phyloP scores from a whole-genome alignment of 768 basidiomycete genomes.

The Suillus brevipes region DNA sequence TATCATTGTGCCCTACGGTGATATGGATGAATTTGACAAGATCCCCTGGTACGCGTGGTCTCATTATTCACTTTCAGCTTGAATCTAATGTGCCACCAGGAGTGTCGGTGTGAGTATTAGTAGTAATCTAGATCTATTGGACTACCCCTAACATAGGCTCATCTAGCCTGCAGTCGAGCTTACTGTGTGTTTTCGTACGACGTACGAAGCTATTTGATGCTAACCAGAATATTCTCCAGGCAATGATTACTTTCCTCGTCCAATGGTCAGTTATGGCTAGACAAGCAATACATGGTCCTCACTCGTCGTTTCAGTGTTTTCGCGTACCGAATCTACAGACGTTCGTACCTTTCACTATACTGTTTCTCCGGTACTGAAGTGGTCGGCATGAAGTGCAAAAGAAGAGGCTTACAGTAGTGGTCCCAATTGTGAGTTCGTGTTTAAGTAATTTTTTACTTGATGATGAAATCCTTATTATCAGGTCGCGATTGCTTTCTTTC shows the following conservation, averaged over 20 bases:
- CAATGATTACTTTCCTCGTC: constrained; percentile 24
- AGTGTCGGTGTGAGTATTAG: constrained; percentile 24
- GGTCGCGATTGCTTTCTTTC: constrained; percentile 18
- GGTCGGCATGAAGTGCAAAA: constrained; percentile 13
- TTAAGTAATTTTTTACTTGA: not conserved
- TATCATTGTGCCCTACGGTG: constrained; percentile 18
- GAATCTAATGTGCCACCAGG: constrained; percentile 12
- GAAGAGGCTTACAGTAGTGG: constrained; percentile 12
- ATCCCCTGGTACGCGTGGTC: constrained; percentile 24
- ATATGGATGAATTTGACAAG: constrained; percentile 7
- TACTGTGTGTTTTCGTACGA: constrained; percentile 16
- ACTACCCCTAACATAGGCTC: not conserved
- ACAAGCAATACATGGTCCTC: not conserved
- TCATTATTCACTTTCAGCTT: not conserved
- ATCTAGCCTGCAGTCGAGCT: constrained; percentile 21
- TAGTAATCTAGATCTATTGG: not conserved
- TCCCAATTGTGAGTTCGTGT: constrained; percentile 14
- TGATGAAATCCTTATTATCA: not conserved
- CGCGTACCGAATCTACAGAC: constrained; percentile 25
- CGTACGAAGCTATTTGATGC: not conserved
- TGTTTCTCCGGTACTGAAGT: not conserved
- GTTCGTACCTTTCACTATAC: constrained; percentile 16
- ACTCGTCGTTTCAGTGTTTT: constrained; percentile 19
- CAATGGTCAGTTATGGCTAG: constrained; percentile 17
- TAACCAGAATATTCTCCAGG: constrained; percentile 21